Evolutionary conservation across 2,329 filamentous ascomycete species (phyloP), one percentile per base, ranked within the genome.

Genomic region (Penicillium sp.): DNA sequence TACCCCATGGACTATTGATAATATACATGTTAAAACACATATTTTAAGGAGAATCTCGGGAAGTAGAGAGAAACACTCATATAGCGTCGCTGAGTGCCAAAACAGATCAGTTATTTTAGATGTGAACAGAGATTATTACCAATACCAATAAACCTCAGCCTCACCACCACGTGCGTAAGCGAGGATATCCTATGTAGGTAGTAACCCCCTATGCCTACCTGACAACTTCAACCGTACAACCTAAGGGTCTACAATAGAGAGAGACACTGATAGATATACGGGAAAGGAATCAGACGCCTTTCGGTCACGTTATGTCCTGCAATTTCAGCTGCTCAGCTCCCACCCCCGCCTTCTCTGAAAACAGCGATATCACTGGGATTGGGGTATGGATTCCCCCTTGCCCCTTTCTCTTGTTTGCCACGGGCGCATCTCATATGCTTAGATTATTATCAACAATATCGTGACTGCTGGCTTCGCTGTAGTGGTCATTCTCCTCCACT

Each of bases 391-490:
- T 43, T 27, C 25, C 23, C 23, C 39, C 7, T 13, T 15, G 9
- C 7, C 2, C 13, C 25, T 19, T 29, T 44, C 41, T 29, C 16
- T 19, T 13, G 4, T 43, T 13, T 2, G 2, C 5, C 16, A 29
- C 10, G 41, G 16, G 10, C 41, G 25, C 41, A 45, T 29, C 41
- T 45, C 41, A 45, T 16, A 13, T 13, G 29, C 10, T 19, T 45
- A 50, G 57, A 40, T 53, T 15, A 44, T 59, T 36, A 44, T 46
- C 46, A 59, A 59, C 33, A 53, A 54, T 34, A 16, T 60, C 11
- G 57, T 38, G 27, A 46, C 57, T 29, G 50, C 50, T 3, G 53
- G 57, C n/a, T 23, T 60, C 3, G 53, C 34, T 4, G n/a, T 53
- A 10, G 25, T 60, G 9, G 16, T 50, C 8, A 50, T 57, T 31